Conservation (phyloP, 495 filamentous ascomycete species). For the Aspergillus haitiensis region DNA sequence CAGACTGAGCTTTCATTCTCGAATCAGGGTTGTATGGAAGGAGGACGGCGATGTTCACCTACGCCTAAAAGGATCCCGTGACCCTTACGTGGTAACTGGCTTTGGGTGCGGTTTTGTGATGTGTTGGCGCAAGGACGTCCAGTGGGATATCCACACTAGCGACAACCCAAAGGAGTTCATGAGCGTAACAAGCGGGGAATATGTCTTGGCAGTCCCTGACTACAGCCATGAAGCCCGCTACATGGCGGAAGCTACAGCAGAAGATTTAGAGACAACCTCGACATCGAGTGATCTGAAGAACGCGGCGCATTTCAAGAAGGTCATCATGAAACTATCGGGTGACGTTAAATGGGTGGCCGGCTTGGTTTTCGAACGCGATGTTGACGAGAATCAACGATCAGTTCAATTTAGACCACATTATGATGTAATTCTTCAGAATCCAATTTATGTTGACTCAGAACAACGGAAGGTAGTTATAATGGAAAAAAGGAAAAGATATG, state of each 20-base stretch:
- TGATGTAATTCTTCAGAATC: conserved; percentile 80
- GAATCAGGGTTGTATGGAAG: conserved; percentile 83
- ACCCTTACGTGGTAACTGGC: conserved; percentile 91
- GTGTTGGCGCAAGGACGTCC: conserved; percentile 94
- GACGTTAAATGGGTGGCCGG: conserved; percentile 89
- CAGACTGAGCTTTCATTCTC: conserved; percentile 89
- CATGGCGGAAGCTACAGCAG: conserved; percentile 52
- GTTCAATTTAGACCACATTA: conserved; percentile 93
- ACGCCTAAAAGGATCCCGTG: conserved; percentile 84
- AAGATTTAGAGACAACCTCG: conserved; percentile 62
- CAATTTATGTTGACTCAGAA: conserved; percentile 63
- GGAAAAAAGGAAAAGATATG: neutral
- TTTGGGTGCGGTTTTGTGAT: conserved; percentile 93
- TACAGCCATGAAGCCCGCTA: conserved; percentile 84
- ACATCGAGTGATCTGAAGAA: conserved; percentile 67
- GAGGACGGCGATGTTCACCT: conserved; percentile 96
- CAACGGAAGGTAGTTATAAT: conserved; percentile 44
- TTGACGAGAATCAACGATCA: conserved; percentile 62
- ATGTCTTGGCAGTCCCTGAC: conserved; percentile 89
- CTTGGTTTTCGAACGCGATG: conserved; percentile 84
- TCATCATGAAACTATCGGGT: conserved; percentile 96
- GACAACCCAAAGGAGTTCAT: conserved; percentile 90
- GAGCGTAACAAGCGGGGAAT: conserved; percentile 92
- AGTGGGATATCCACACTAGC: conserved; percentile 76
- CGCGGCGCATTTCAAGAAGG: conserved; percentile 87